Conservation (phyloP, 2,329 filamentous ascomycete species). For the Cladophialophora psammophila region DNA sequence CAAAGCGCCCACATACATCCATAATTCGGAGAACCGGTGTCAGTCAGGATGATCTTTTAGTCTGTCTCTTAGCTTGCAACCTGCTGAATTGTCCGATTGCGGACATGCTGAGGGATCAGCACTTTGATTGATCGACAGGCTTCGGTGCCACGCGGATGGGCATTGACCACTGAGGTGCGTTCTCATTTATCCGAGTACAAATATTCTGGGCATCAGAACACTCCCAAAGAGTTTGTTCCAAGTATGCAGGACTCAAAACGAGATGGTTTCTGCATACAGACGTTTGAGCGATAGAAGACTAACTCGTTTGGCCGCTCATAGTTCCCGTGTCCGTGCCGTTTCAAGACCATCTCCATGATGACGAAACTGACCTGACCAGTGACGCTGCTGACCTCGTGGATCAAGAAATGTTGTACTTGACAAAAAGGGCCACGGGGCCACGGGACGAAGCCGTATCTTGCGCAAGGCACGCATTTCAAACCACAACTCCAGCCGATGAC, state of each 20-base stretch:
- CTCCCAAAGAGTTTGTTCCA: not conserved
- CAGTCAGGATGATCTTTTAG: not conserved
- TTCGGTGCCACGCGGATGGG: slow-evolving; percentile 25
- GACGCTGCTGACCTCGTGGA: slow-evolving; percentile 18
- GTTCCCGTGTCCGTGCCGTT: slow-evolving; percentile 27
- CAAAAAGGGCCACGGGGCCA: slow-evolving; percentile 14
- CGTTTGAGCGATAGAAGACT: not conserved
- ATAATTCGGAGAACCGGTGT: slow-evolving; percentile 3
- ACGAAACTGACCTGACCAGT: slow-evolving; percentile 18
- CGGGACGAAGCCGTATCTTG: slow-evolving; percentile 28
- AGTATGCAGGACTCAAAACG: not conserved
- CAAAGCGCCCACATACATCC: not conserved
- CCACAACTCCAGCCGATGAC: slow-evolving; percentile 25
- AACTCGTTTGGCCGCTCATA: not conserved
- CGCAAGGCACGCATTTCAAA: slow-evolving; percentile 21
- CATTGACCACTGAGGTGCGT: not conserved
- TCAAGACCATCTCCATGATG: slow-evolving; percentile 16
- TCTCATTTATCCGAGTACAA: slow-evolving; percentile 6
- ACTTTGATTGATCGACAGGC: slow-evolving; percentile 4
- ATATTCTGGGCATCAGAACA: not conserved
- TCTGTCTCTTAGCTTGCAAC: not conserved
- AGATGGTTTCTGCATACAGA: not conserved
- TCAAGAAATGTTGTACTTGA: slow-evolving; percentile 1
- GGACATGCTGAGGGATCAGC: slow-evolving; percentile 18
- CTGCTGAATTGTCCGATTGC: slow-evolving; percentile 16